Base-by-base conservation (phyloP, 1,284 basidiomycete genomes). In the Irpex rosettiformis region DNA sequence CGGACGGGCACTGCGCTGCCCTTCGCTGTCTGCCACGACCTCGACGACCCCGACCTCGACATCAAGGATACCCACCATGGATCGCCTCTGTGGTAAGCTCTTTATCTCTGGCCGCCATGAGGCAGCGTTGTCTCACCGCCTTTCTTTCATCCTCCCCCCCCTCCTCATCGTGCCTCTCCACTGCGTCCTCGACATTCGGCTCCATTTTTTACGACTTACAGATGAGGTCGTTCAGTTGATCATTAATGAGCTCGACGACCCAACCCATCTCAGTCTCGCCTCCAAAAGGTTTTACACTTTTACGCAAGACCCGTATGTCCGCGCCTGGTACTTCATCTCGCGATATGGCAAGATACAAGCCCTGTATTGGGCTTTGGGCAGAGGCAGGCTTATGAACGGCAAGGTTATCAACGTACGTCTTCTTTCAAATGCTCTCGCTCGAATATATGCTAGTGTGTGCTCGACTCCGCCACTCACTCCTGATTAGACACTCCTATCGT, bases 221-320 rank as follows among this genome's bases (percentile, higher is more conserved):
- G 87, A 88, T 72, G 88, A 91, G 73, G 76, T 91, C 62, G 74
- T 91, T 48, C 84, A 88, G 69, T 73, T 88, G 64, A 80, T 91
- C 68, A 80, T 91, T 69, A 86, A 83, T 72, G 84, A 88, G 67
- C 79, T 89, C 59, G 74, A 78, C 64, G 81, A 87, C 70, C 89
- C 88, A 42, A 77, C 77, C 52, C 68, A 80, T 33, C 76, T 90
- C 66, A 80, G 79, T 6, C 76, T 79, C 58, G 71, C 79, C 56
- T 86, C 80, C 28, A 83, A 78, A 66, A 84, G 84, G 60, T 80
- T 84, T 66, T 70, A 83, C 65, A 66, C 74, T n/a, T 83, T 90
- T 71, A 84, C 86, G 10, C 79, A 79, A 70, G 87, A 88, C 71
- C 81, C 87, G 54, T 90, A 89, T 68, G 82, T 88, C 64, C 80